Base-by-base conservation (phyloP, 75 land plant species). In the Cupressus sempervirens region DNA sequence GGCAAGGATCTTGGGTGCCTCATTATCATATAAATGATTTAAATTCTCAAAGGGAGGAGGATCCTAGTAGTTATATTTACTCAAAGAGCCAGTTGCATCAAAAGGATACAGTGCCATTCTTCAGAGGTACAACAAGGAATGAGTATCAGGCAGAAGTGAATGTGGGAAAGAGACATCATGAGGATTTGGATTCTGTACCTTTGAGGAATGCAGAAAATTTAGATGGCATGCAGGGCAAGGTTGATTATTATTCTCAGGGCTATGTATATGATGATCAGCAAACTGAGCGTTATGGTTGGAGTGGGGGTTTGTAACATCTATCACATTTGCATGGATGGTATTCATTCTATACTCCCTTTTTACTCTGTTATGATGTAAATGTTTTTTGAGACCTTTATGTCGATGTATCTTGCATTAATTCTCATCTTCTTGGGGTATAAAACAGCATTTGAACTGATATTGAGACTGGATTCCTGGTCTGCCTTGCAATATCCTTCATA, bases 161-260 rank as follows among this genome's bases (percentile, higher is more conserved):
- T 26, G 38, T 10, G 20, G 81, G 50, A 40, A 36, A 36, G n/a
- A 41, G 80, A 41, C 80, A 76, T 20, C 20, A 41, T 76, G 48
- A 11, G 2, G n/a, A 41, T 45, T 79, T 46, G 43, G 46, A 41
- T 79, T 45, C 50, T 41, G 45, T 79, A 41, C 50, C 26, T 70
- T 79, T 48, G 7, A 79, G 29, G 32, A 79, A 79, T 79, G 81
- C 50, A 41, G 48, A 79, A 43, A 45, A 40, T 79, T 79, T 79
- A 79, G 3, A 79, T 26, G 48, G 9, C 4, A 43, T 23, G 13
- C 50, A 79, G 46, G 50, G 81, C 23, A 6, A 76, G 43, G 38
- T 38, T 76, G 43, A 76, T 18, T 76, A 76, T 76, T 79, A 79
- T 79, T n/a, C 45, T 79, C 29, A 79, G 30, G 81, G 81, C 30